Conservation (phyloP, 805 yeast species). For the Blastobotrys americana region DNA sequence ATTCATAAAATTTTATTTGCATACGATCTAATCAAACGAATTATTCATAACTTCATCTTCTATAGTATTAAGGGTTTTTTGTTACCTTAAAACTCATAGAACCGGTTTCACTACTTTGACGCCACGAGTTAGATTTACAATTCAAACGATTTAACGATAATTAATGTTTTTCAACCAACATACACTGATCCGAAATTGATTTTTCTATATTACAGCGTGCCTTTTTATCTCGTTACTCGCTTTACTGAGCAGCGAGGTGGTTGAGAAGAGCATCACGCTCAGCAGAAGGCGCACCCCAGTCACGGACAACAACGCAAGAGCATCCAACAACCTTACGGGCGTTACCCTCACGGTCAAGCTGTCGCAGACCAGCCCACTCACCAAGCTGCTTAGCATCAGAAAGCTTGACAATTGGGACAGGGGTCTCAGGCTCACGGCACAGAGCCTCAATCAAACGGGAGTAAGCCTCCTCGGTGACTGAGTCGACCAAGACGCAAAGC, state of each 20-base stretch:
- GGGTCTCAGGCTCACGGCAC: conserved; percentile 94
- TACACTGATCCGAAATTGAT: no score
- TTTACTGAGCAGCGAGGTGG: conserved; percentile 85
- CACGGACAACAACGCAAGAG: conserved; percentile 97
- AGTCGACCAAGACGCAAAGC: conserved; percentile 93
- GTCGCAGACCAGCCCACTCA: conserved; percentile 99
- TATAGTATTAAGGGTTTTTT: no score
- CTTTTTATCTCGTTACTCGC: conserved; percentile 1
- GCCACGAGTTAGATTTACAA: no score
- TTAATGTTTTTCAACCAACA: no score
- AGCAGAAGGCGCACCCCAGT: conserved; percentile 99
- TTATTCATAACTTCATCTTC: no score
- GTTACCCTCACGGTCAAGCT: conserved; percentile 99
- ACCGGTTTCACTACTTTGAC: no score
- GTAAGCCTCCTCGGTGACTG: conserved; percentile 97
- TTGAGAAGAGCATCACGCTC: conserved; percentile 95
- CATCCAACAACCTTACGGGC: conserved; percentile 99
- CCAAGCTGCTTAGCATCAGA: conserved; percentile 99
- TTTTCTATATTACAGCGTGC: no score
- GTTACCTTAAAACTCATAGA: no score
- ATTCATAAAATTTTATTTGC: no score
- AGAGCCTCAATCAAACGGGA: conserved; percentile 97
- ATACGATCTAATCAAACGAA: no score
- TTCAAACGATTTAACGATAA: no score
- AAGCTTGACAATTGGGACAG: conserved; percentile 97